Evolutionary conservation across 305 asterid species (phyloP).

Genomic region (Solanum aculeatissimum): DNA sequence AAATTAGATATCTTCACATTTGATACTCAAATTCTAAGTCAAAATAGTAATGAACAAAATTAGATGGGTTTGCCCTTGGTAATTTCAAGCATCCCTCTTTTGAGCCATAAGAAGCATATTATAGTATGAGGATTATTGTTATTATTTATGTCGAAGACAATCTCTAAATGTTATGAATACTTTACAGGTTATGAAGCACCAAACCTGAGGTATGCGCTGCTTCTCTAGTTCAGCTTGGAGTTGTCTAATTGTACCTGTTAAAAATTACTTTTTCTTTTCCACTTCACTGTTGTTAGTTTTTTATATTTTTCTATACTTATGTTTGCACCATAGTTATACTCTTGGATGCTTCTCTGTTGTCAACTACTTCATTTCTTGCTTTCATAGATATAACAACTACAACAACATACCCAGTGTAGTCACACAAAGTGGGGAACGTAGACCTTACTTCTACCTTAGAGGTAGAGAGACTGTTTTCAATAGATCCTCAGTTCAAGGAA

Average conservation of each 20-base stretch:
- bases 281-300: neutral
- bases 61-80: neutral
- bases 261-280: neutral
- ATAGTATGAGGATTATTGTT: neutral
- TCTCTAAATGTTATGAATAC: neutral
- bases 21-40: neutral
- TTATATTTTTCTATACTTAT: neutral
- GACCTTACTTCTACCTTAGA: too few relatives aligned
- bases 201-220: conserved; percentile 31
- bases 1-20: neutral
- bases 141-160: neutral
- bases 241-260: neutral
- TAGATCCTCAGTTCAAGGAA: too few relatives aligned
- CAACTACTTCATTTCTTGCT: neutral
- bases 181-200: conserved; percentile 51
- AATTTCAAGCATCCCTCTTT: neutral
- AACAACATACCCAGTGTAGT: neutral
- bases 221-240: neutral
- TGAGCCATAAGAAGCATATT: neutral
- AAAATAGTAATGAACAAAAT: neutral
- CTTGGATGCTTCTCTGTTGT: neutral
- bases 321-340: neutral
- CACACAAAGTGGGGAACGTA: neutral
- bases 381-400: neutral
- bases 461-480: neutral